These are phyloP conservation scores for Daldinia vernicosa DNA, from an alignment of 495 filamentous ascomycete species.

Conservation along the genomic window DNA sequence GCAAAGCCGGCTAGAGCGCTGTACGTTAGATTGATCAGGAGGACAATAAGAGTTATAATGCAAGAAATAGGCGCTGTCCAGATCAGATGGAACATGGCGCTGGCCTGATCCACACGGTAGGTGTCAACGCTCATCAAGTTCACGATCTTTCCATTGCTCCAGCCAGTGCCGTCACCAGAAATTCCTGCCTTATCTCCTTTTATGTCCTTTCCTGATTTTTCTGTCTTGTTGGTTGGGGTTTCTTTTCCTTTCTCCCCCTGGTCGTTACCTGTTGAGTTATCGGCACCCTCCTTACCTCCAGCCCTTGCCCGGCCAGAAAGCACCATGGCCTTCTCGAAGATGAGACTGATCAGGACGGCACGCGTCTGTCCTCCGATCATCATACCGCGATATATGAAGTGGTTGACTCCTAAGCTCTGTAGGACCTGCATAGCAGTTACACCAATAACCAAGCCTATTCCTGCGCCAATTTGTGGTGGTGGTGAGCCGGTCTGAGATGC, in stretches of 20 bases:
- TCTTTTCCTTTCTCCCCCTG: slow-evolving; percentile 48
- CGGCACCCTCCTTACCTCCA: slow-evolving; percentile 60
- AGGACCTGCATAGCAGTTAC: slow-evolving; percentile 79
- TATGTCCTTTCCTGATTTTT: slow-evolving; percentile 46
- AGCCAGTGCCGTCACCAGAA: slow-evolving; percentile 75
- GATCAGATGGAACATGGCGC: slow-evolving; percentile 85
- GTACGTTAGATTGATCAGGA: slow-evolving; percentile 86
- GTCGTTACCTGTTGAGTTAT: slow-evolving; percentile 25
- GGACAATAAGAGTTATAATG: slow-evolving; percentile 76
- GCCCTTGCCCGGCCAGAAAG: slow-evolving; percentile 82
- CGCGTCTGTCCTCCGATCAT: slow-evolving; percentile 80
- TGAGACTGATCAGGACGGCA: slow-evolving; percentile 74
- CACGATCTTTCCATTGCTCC: slow-evolving; percentile 89
- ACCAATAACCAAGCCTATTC: slow-evolving; percentile 78
- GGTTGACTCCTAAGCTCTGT: slow-evolving; percentile 76
- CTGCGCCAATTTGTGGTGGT: slow-evolving; percentile 68
- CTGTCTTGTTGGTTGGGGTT: slow-evolving; percentile 48
- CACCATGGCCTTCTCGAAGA: slow-evolving; percentile 85
- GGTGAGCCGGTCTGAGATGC: slow-evolving; percentile 59
- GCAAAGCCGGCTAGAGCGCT: slow-evolving; percentile 89
- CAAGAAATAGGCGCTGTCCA: slow-evolving; percentile 86
- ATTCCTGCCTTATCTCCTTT: slow-evolving; percentile 58
- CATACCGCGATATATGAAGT: slow-evolving; percentile 85
- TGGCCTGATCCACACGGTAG: slow-evolving; percentile 86
- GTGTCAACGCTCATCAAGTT: slow-evolving; percentile 95